phyloP scores from a whole-genome alignment of 2,329 filamentous ascomycete genomes.

The Pseudogymnoascus sp. region DNA sequence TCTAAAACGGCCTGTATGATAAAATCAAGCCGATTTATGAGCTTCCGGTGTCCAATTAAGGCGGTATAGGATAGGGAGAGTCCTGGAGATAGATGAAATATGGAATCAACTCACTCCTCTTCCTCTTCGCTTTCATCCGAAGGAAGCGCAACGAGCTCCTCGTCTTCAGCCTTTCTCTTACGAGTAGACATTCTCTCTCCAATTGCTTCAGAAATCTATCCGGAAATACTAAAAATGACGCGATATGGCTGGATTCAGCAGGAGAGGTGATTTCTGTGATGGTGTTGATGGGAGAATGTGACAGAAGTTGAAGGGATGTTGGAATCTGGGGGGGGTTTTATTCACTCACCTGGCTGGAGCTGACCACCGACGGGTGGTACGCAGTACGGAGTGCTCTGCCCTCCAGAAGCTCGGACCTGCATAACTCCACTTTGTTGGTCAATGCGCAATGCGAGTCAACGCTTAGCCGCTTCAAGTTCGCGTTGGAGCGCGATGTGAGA shows the following conservation, averaged over 20 bases:
- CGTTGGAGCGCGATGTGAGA: neutral
- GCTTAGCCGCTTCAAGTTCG: constrained; percentile 3
- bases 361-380: neutral
- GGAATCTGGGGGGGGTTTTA: neutral
- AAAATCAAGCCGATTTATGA: constrained; percentile 1
- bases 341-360: neutral
- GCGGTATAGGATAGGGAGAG: neutral
- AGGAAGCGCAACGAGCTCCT: constrained; percentile 25
- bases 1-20: neutral
- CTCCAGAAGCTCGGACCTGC: constrained; percentile 7
- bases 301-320: neutral
- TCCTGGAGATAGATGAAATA: neutral
- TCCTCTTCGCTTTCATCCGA: constrained; percentile 25
- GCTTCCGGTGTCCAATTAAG: neutral
- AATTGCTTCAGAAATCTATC: neutral
- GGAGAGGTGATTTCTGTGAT: neutral
- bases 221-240: neutral
- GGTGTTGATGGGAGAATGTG: constrained; percentile 7
- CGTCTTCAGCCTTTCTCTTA: constrained; percentile 23
- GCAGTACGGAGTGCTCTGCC: neutral
- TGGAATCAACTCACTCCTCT: constrained; percentile 20
- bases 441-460: constrained; percentile 4
- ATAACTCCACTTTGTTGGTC: constrained; percentile 4
- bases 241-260: neutral
- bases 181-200: constrained; percentile 3